phyloP scores from a whole-genome alignment of 2,329 filamentous ascomycete species.

The Botrytis porri region DNA sequence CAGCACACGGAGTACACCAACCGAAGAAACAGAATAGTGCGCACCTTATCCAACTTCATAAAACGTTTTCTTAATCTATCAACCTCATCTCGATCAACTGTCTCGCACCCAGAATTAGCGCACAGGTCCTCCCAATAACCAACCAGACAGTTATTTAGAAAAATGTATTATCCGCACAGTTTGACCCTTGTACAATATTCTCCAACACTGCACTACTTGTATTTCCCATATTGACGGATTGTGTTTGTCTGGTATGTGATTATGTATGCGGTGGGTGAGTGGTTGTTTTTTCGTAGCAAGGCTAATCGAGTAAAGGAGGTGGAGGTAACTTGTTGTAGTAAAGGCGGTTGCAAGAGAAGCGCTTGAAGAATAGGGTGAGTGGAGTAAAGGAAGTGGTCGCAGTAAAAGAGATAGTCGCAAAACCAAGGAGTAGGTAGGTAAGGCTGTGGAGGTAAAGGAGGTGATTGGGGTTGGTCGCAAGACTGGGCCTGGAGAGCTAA shows the following conservation, averaged over 20 bases:
- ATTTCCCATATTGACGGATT: constrained; percentile 56
- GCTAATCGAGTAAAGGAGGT: not conserved
- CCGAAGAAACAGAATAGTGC: constrained; percentile 26
- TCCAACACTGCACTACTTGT: constrained; percentile 76
- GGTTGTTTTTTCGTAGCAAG: constrained; percentile 11
- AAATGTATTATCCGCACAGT: constrained; percentile 61
- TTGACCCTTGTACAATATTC: constrained; percentile 92
- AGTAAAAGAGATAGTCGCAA: not conserved
- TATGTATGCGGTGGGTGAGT: constrained; percentile 14
- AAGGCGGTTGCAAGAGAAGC: not conserved
- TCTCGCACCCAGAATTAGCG: constrained; percentile 17
- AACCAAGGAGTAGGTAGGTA: constrained; percentile 16
- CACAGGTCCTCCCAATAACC: not conserved
- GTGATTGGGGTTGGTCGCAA: not conserved
- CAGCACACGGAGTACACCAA: not conserved
- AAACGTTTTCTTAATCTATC: constrained; percentile 94
- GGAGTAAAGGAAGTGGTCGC: not conserved
- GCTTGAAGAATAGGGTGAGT: not conserved
- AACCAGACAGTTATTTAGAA: constrained; percentile 8
- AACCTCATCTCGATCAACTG: constrained; percentile 96
- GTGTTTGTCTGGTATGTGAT: constrained; percentile 18
- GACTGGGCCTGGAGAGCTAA: constrained; percentile 13
- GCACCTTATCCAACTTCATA: constrained; percentile 98
- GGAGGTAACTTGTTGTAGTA: not conserved
- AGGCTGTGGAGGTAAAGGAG: not conserved